Evolutionary conservation across 306 rosid genomes (phyloP), one percentile per base, ranked within the genome.

Genomic region (Vigna mungo): DNA sequence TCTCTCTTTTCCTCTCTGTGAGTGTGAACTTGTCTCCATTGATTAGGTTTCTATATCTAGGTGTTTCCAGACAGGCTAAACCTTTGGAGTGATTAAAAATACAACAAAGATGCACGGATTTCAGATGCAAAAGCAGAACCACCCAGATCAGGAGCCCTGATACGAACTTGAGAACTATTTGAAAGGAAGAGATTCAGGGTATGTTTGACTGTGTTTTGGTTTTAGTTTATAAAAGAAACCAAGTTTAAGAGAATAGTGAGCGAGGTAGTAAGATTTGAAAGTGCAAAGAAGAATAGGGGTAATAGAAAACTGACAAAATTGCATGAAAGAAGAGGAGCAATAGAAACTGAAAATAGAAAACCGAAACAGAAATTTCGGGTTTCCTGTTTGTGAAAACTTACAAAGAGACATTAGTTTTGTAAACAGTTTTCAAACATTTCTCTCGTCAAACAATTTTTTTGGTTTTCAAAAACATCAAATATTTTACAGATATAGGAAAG

Each of bases 51-150:
- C n/a, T n/a, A n/a, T n/a, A n/a, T n/a, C 52, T 4, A 36, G 56
- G n/a, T 9, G 54, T 52, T 75, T 65, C 54, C 66, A 74, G 56
- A 71, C 17, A 30, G 43, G 41, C 74, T 69, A 44, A 58, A 62
- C 71, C 54, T 74, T 36, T 52, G 65, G 63, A 32, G 51, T 39
- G 37, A 46, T n/a, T 13, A 44, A 16, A 68, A 52, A 34, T 49
- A 49, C 73, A 74, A 72, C 12, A 23, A 10, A 10, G 63, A 16
- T 5, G 11, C n/a, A 23, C 25, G 5, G 17, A 58, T 12, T 58
- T 58, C 64, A 25, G 17, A 58, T 23, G 36, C 37, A 58, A 9
- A 58, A 27, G 64, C 64, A 58, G 9, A 27, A 37, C 7, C 64
- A 37, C 9, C 64, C 11, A 10, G 62, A 56, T 56, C 36, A 56